A percentile compares a stretch with the other conserved stretches of the same genome.
Conservation (phyloP, 345 rosid species). For the Syzygium oleosum region DNA sequence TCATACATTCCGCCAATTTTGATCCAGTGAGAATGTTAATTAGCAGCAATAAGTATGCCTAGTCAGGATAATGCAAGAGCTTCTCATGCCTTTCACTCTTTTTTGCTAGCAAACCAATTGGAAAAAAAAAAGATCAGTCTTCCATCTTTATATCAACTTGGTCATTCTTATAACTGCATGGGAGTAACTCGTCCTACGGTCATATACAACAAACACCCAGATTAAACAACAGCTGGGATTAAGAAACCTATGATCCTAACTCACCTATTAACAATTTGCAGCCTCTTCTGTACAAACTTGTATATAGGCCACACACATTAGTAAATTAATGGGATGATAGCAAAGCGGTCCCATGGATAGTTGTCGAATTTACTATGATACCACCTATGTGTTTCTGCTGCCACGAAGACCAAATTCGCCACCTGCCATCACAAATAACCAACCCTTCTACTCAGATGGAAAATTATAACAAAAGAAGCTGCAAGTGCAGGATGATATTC, state of each 20-base stretch:
- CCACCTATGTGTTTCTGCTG: conserved; percentile 75
- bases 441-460: neutral
- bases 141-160: neutral
- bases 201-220: neutral
- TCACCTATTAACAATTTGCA: neutral
- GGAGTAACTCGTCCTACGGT: neutral
- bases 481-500: neutral
- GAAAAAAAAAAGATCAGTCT: neutral
- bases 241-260: neutral
- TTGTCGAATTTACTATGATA: conserved; percentile 49
- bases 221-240: neutral
- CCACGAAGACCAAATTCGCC: conserved; percentile 50
- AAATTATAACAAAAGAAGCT: neutral
- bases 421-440: conserved; percentile 35
- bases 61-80: neutral
- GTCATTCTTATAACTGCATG: neutral
- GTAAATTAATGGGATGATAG: conserved; percentile 42
- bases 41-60: neutral
- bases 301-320: conserved; percentile 1
- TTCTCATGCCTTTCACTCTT: neutral
- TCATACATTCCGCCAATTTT: neutral
- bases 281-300: neutral
- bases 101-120: neutral
- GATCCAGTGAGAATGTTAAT: neutral
- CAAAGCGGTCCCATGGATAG: conserved; percentile 44